Conservation (phyloP, 805 yeast species). For the Yarrowia osloensis region DNA sequence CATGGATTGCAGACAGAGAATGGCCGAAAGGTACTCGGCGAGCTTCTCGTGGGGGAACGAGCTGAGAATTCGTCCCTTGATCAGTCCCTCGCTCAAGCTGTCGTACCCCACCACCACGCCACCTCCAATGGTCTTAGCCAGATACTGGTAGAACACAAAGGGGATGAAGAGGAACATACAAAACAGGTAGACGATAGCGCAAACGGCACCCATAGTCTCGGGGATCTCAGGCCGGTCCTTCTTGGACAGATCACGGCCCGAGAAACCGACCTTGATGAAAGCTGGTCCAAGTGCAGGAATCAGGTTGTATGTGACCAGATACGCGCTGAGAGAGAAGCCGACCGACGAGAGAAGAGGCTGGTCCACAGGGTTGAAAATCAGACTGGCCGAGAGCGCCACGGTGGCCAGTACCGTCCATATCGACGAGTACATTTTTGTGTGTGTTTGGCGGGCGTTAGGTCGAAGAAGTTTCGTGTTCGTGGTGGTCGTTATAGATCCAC, state of each 20-base stretch:
- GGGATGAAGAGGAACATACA: slow-evolving; percentile 86
- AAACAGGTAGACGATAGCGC: slow-evolving; percentile 78
- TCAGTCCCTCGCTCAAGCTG: slow-evolving; percentile 49
- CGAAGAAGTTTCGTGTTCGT: background rate
- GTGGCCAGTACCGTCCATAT: slow-evolving; percentile 23
- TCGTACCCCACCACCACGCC: slow-evolving; percentile 42
- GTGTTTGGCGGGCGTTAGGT: background rate
- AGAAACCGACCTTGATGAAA: slow-evolving; percentile 77
- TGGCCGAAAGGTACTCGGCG: slow-evolving; percentile 82
- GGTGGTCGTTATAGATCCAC: background rate
- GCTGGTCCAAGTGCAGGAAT: slow-evolving; percentile 69
- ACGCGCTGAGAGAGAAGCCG: slow-evolving; percentile 72
- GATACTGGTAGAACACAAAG: slow-evolving; percentile 74
- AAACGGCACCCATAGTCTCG: slow-evolving; percentile 89
- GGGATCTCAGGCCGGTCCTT: slow-evolving; percentile 73
- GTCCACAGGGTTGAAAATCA: slow-evolving; percentile 37
- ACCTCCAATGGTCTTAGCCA: slow-evolving; percentile 64
- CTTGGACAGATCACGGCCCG: slow-evolving; percentile 82
- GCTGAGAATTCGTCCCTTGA: slow-evolving; percentile 24
- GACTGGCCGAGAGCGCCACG: slow-evolving; percentile 24
- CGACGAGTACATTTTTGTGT: slow-evolving; percentile 12
- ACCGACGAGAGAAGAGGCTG: slow-evolving; percentile 60
- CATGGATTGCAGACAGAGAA: slow-evolving; percentile 80
- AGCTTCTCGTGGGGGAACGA: slow-evolving; percentile 77
- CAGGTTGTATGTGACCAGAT: slow-evolving; percentile 55